These are phyloP conservation scores for Saccharomycopsis sp. DNA, from an alignment of 805 yeast species.

Conservation along the genomic window DNA sequence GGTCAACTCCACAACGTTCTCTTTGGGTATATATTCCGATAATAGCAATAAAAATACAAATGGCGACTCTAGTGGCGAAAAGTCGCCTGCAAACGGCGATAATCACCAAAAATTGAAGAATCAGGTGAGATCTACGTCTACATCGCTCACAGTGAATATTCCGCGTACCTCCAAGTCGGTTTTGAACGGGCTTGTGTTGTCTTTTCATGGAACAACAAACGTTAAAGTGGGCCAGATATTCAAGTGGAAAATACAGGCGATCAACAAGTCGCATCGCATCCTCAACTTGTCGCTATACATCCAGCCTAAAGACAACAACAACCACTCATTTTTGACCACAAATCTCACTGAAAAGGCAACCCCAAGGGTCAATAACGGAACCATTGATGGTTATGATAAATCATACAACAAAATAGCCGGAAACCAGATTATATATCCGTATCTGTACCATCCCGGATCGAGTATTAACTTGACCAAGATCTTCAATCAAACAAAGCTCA, in stretches of 20 bases:
- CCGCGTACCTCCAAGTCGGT: constrained; percentile 21
- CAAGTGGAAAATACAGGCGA: constrained; percentile 59
- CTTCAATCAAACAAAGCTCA: constrained; percentile 35
- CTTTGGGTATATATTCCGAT: constrained; percentile 17
- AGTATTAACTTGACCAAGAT: constrained; percentile 26
- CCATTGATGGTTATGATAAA: constrained; percentile 5
- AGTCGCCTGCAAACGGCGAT: background rate
- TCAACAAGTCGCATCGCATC: constrained; percentile 48
- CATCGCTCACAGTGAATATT: constrained; percentile 21
- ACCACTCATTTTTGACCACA: constrained; percentile 20
- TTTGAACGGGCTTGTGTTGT: constrained; percentile 36
- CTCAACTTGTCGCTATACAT: constrained; percentile 47
- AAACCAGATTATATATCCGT: constrained; percentile 20
- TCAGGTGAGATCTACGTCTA: constrained; percentile 19
- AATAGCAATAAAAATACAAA: background rate
- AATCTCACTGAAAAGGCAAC: constrained; percentile 17
- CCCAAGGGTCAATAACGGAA: constrained; percentile 24
- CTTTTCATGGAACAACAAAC: constrained; percentile 56
- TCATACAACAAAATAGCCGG: constrained; percentile 11
- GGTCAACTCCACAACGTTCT: constrained; percentile 13
- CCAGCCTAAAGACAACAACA: constrained; percentile 28
- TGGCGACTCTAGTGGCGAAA: background rate
- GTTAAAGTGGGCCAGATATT: constrained; percentile 54
- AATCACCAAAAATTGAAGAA: constrained; percentile 15
- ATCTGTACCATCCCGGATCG: constrained; percentile 17